Percentiles rank a stretch among this genome's conserved stretches.
Evolutionary conservation across 306 rosid species (phyloP).

Genomic region (Amphicarpaea edgeworthii): DNA sequence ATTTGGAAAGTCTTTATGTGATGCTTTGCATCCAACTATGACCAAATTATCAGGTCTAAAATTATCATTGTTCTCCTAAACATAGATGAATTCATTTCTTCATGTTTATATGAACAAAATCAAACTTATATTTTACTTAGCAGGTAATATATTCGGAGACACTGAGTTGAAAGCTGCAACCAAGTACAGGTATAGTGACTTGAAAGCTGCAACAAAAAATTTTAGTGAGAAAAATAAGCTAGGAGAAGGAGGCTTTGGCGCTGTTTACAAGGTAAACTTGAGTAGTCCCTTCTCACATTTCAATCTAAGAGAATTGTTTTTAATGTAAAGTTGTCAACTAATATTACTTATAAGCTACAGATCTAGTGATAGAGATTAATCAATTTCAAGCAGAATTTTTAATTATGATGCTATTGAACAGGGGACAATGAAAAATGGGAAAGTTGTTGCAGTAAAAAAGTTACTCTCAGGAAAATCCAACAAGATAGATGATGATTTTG

Average conservation of each 20-base stretch:
- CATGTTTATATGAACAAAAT: background rate
- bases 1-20: too few relatives aligned
- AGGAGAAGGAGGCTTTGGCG: constrained; percentile 77
- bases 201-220: constrained; percentile 65
- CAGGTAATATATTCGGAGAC: constrained; percentile 68
- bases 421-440: constrained; percentile 73
- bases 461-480: constrained; percentile 53
- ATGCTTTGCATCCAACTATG: too few relatives aligned
- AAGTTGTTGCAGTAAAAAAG: constrained; percentile 69
- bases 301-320: background rate
- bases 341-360: too few relatives aligned
- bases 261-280: constrained; percentile 64
- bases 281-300: too few relatives aligned
- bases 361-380: too few relatives aligned
- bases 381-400: too few relatives aligned
- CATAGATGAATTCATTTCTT: background rate
- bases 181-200: constrained; percentile 55
- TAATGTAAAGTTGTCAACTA: background rate
- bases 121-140: background rate
- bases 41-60: too few relatives aligned
- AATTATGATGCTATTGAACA: constrained; percentile 19
- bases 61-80: too few relatives aligned
- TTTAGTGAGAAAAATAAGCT: constrained; percentile 61
- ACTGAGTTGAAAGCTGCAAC: constrained; percentile 62
- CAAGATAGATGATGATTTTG: constrained; percentile 59